Conservation (phyloP, 805 yeast genomes). For the Scheffersomyces spartinae region DNA sequence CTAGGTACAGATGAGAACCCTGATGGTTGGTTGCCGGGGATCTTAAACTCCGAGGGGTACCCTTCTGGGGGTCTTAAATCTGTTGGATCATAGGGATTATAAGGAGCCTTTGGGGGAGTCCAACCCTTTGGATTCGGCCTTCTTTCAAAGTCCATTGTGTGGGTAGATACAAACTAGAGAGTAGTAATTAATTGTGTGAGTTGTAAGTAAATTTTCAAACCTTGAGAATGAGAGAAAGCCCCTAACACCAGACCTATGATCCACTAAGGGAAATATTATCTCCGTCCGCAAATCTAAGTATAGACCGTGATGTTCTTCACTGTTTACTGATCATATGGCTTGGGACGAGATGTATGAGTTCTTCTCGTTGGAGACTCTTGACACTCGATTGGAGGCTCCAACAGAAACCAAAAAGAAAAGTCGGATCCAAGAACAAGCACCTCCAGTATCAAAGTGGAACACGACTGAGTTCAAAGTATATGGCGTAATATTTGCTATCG, state of each 20-base stretch:
- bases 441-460: conserved; percentile 49
- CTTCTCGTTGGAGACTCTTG: conserved; percentile 41
- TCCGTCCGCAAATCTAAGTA: no score
- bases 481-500: conserved; percentile 45
- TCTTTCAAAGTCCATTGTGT: conserved; percentile 43
- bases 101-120: conserved; percentile 75
- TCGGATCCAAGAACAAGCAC: conserved; percentile 18
- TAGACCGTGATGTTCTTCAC: no score
- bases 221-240: no score
- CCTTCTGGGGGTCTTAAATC: conserved; percentile 76
- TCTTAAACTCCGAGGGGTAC: conserved; percentile 69
- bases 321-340: no score
- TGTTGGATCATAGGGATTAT: conserved; percentile 73
- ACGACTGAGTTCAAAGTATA: conserved; percentile 70
- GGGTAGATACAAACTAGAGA: no score
- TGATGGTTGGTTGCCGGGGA: conserved; percentile 49
- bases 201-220: no score
- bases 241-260: no score
- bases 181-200: no score
- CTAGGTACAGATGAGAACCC: conserved; percentile 50
- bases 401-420: conserved; percentile 18
- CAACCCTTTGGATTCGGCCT: conserved; percentile 71
- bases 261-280: no score
- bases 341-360: no score
- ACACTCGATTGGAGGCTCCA: conserved; percentile 36